Evolutionary conservation across 208 protist species (phyloP).

Genomic region (Tritrichomonas foetus): DNA sequence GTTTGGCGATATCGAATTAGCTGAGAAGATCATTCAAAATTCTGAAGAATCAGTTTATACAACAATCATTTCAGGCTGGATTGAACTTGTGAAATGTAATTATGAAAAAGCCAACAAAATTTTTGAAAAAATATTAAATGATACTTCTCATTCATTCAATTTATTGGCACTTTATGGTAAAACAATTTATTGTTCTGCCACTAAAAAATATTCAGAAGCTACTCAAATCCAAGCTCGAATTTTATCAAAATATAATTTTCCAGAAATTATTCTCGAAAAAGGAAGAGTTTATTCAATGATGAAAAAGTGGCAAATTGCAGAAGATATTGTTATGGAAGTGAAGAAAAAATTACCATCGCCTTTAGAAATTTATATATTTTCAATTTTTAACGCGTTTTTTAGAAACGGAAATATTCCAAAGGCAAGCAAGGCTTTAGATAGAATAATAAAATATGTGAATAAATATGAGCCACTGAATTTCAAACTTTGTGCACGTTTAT

Average conservation of each 20-base stretch:
- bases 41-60: neutral
- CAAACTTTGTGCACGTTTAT: neutral
- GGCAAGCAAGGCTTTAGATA: neutral
- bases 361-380: neutral
- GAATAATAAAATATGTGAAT: neutral
- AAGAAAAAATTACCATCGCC: neutral
- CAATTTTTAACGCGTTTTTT: neutral
- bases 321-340: neutral
- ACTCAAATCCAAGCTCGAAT: neutral
- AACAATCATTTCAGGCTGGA: neutral
- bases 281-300: no score
- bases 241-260: constrained; percentile 34
- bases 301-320: neutral
- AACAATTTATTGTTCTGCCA: neutral
- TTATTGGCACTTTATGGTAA: neutral
- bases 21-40: neutral
- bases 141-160: neutral
- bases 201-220: neutral
- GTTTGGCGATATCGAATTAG: neutral
- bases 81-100: neutral
- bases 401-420: neutral
- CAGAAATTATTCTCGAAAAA: constrained; percentile 10
- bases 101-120: neutral
- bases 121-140: neutral
- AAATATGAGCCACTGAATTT: neutral